Evolutionary conservation across 495 filamentous ascomycete species (phyloP).

Genomic region (Penicillium alfredii): DNA sequence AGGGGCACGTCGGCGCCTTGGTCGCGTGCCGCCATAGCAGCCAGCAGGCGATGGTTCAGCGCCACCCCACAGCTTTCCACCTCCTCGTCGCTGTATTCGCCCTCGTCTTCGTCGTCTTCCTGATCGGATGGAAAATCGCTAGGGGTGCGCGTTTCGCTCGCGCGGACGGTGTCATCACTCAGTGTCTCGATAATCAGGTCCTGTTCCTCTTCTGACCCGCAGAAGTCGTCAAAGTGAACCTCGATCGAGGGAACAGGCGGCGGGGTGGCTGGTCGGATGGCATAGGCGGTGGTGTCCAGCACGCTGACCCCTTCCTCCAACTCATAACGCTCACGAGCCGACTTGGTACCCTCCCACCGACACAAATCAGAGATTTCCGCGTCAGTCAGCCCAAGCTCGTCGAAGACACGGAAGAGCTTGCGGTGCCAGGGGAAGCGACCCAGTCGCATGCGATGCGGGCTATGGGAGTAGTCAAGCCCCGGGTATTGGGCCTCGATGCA

Average conservation of each 20-base stretch:
- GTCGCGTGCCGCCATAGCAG: constrained; percentile 59
- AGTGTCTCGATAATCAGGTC: constrained; percentile 23
- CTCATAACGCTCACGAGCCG: constrained; percentile 81
- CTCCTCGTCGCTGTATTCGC: constrained; percentile 62
- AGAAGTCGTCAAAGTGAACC: constrained; percentile 29
- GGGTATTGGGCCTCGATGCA: constrained; percentile 86
- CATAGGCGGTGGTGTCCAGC: constrained; percentile 70
- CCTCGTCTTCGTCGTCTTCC: constrained; percentile 37
- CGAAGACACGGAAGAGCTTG: constrained; percentile 75
- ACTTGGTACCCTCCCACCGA: constrained; percentile 91
- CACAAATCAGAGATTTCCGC: constrained; percentile 73
- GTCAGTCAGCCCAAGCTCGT: constrained; percentile 67
- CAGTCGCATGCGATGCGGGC: constrained; percentile 76
- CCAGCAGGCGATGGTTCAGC: constrained; percentile 67
- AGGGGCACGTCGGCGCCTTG: constrained; percentile 57
- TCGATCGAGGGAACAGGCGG: constrained; percentile 26
- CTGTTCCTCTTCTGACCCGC: constrained; percentile 25
- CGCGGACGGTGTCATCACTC: constrained; percentile 23
- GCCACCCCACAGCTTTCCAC: constrained; percentile 66
- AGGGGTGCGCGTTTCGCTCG: constrained; percentile 16
- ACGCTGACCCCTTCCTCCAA: constrained; percentile 66
- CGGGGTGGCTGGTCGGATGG: constrained; percentile 45
- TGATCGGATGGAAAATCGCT: constrained; percentile 21
- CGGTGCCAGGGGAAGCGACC: constrained; percentile 76
- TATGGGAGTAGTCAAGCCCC: constrained; percentile 78